Percentiles rank a stretch among this genome's conserved stretches.
Conservation (phyloP, 1,139 yeast species). For the Pichia sp. region DNA sequence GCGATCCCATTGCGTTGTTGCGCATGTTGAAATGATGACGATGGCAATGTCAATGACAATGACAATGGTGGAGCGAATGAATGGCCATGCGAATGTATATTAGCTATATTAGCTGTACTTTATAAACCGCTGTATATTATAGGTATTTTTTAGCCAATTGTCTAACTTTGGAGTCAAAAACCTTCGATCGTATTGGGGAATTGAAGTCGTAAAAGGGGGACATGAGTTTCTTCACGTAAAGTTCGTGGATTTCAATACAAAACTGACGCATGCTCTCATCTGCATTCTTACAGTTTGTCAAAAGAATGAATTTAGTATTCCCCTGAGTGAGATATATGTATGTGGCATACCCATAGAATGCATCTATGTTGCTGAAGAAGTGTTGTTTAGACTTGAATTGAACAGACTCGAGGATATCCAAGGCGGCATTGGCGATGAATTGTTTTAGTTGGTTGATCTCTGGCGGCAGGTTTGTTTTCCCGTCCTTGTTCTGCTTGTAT, state of each 20-base stretch:
- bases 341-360: slow-evolving; percentile 72
- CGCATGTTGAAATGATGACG: neutral
- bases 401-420: slow-evolving; percentile 82
- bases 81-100: no score
- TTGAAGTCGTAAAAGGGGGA: slow-evolving; percentile 82
- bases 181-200: slow-evolving; percentile 65
- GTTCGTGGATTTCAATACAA: slow-evolving; percentile 77
- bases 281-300: slow-evolving; percentile 41
- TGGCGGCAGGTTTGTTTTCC: slow-evolving; percentile 54
- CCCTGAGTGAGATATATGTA: slow-evolving; percentile 88
- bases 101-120: no score
- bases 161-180: slow-evolving; percentile 71
- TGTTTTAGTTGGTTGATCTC: slow-evolving; percentile 79
- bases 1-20: slow-evolving; percentile 17
- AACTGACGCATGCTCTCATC: slow-evolving; percentile 70
- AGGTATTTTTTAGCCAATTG: slow-evolving; percentile 71
- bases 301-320: slow-evolving; percentile 68
- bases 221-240: slow-evolving; percentile 76
- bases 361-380: slow-evolving; percentile 73
- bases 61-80: no score
- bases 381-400: slow-evolving; percentile 70
- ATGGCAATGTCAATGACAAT: no score
- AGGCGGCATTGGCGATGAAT: slow-evolving; percentile 77
- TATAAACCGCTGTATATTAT: slow-evolving; percentile 21
- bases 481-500: slow-evolving; percentile 58